phyloP scores from a whole-genome alignment of 169 alveolate genomes.

The Pseudocohnilembus persalinus region DNA sequence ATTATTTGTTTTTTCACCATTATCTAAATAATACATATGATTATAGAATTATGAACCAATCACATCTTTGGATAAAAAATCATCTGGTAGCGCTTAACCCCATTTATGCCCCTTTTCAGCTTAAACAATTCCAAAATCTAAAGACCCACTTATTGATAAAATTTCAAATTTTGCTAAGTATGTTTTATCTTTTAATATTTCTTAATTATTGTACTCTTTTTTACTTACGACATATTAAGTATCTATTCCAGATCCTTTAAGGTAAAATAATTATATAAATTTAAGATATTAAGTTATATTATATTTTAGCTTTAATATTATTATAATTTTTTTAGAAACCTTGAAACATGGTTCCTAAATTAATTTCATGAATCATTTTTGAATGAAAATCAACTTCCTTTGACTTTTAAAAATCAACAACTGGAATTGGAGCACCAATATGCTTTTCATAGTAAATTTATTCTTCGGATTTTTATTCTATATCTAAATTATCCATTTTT shows the following conservation, averaged over 20 bases:
- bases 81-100: neutral
- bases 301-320: too few relatives aligned
- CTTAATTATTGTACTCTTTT: too few relatives aligned
- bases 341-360: neutral
- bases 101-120: neutral
- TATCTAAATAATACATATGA: neutral
- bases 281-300: neutral
- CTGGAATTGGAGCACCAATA: neutral
- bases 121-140: neutral
- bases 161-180: neutral
- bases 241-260: neutral
- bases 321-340: neutral
- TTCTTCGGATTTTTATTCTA: neutral
- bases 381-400: neutral
- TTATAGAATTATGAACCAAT: neutral
- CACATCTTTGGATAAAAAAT: neutral
- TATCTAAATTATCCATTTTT: neutral
- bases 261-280: too few relatives aligned
- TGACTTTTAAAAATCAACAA: neutral
- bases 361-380: neutral
- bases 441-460: neutral
- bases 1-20: neutral
- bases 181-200: neutral
- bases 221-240: neutral
- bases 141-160: neutral